phyloP scores from a whole-genome alignment of 176 grass and related monocot species.

The Phragmites australis region DNA sequence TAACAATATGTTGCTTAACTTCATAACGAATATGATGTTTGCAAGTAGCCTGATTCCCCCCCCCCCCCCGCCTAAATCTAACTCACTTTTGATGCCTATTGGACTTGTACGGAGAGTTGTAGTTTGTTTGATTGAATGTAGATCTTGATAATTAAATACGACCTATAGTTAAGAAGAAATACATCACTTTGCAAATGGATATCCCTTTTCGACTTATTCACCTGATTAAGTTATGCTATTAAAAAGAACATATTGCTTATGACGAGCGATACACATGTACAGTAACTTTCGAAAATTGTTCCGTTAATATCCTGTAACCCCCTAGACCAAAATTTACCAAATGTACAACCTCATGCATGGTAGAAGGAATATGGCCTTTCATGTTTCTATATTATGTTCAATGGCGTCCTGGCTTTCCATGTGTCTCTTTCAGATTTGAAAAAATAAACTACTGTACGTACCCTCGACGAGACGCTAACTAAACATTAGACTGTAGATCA shows the following conservation, averaged over 20 bases:
- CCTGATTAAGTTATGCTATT: too few species aligned
- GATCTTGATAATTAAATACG: not conserved
- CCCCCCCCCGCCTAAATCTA: too few species aligned
- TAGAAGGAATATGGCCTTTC: not conserved
- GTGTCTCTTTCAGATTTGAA: not conserved
- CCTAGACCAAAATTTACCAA: too few species aligned
- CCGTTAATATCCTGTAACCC: too few species aligned
- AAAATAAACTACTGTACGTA: not conserved
- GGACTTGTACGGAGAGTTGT: not conserved
- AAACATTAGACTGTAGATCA: not conserved
- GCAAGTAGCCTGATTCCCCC: not conserved
- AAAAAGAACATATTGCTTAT: too few species aligned
- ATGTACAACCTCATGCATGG: too few species aligned
- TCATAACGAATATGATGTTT: not conserved
- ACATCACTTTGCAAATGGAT: too few species aligned
- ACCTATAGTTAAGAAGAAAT: too few species aligned
- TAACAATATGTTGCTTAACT: not conserved
- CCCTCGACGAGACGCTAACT: not conserved
- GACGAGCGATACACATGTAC: too few species aligned
- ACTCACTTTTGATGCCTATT: not conserved
- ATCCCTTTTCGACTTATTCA: too few species aligned
- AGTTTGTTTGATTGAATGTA: not conserved
- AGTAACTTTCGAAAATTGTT: too few species aligned
- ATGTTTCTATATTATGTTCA: not conserved
- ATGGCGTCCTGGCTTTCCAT: not conserved